These are phyloP conservation scores for Misopates orontium DNA, from an alignment of 257 asterid genomes.

Conservation along the genomic window DNA sequence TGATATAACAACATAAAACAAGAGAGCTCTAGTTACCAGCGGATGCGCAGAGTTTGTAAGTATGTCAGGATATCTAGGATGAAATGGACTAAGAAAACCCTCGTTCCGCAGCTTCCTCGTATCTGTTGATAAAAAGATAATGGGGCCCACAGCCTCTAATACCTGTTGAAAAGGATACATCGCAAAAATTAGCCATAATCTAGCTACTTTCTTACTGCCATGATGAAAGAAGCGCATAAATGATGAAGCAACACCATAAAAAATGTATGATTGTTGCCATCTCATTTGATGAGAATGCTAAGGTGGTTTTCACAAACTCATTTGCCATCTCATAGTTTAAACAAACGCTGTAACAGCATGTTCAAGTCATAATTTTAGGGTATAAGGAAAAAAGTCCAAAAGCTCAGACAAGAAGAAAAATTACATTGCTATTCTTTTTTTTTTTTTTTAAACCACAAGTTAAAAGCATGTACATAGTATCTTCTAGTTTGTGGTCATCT, in stretches of 20 bases:
- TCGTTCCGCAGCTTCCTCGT: slow-evolving; percentile 96
- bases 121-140: slow-evolving; percentile 87
- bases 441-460: too few species aligned
- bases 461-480: too few species aligned
- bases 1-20: slow-evolving; percentile 21
- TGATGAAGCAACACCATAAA: neutral
- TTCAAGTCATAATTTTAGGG: too few species aligned
- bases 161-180: slow-evolving; percentile 56
- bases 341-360: too few species aligned
- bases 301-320: too few species aligned
- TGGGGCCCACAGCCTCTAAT: slow-evolving; percentile 97
- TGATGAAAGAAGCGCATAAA: neutral
- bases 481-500: too few species aligned
- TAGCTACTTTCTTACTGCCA: slow-evolving; percentile 7
- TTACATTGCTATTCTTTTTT: too few species aligned
- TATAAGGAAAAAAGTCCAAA: too few species aligned
- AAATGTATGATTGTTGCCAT: neutral
- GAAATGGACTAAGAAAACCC: slow-evolving; percentile 98
- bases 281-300: neutral
- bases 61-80: slow-evolving; percentile 99
- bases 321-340: too few species aligned
- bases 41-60: slow-evolving; percentile 99
- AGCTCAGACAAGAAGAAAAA: too few species aligned
- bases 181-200: slow-evolving; percentile 24
- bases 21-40: slow-evolving; percentile 56